Evolutionary conservation across 352 stramenopile species (phyloP).

Genomic region (Phytophthora tentaculata): DNA sequence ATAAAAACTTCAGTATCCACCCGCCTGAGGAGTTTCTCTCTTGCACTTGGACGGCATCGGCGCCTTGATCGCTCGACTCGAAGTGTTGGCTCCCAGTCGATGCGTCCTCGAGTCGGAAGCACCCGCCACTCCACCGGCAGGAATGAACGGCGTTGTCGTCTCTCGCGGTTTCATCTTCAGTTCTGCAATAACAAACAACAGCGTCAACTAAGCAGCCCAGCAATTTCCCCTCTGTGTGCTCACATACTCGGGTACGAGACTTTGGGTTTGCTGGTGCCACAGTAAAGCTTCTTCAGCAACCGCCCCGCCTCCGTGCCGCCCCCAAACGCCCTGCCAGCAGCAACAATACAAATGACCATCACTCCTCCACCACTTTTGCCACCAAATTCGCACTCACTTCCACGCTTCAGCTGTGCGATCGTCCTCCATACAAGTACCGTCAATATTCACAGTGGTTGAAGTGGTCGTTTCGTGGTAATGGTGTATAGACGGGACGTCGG

Average conservation of each 20-base stretch:
- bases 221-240: too few species aligned
- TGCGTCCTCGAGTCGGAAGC: slow-evolving; percentile 55
- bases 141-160: slow-evolving; percentile 63
- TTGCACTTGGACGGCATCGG: slow-evolving; percentile 44
- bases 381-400: slow-evolving; percentile 36
- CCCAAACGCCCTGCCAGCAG: slow-evolving; percentile 59
- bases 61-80: slow-evolving; percentile 66
- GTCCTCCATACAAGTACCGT: neutral
- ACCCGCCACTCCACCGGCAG: slow-evolving; percentile 48
- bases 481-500: slow-evolving; percentile 7
- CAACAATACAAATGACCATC: neutral
- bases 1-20: neutral
- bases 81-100: slow-evolving; percentile 31
- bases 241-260: slow-evolving; percentile 77
- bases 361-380: neutral
- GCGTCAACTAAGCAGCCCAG: neutral
- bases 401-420: slow-evolving; percentile 39
- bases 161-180: slow-evolving; percentile 56
- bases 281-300: slow-evolving; percentile 81
- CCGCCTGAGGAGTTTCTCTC: slow-evolving; percentile 40
- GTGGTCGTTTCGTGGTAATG: slow-evolving; percentile 15
- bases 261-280: slow-evolving; percentile 63
- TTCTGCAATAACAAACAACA: slow-evolving; percentile 36
- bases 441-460: slow-evolving; percentile 9
- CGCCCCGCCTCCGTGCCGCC: slow-evolving; percentile 75